These are phyloP conservation scores for Pachysandra terminalis DNA, from an alignment of 164 flowering plant species.

Conservation along the genomic window DNA sequence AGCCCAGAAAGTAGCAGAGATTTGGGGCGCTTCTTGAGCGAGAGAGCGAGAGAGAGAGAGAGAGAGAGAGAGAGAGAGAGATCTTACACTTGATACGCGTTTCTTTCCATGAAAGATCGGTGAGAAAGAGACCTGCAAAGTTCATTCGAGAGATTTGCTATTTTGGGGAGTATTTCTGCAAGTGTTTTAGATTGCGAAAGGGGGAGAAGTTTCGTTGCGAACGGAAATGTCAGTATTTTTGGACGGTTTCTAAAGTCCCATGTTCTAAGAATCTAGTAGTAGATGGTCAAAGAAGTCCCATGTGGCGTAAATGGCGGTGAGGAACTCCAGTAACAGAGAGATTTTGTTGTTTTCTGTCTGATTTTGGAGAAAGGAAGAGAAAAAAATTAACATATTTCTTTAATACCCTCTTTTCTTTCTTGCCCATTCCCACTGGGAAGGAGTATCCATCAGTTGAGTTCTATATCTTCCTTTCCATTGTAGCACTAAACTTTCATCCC, in stretches of 20 bases:
- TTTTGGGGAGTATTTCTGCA: too few species aligned
- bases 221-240: background rate
- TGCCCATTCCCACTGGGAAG: background rate
- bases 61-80: too few species aligned
- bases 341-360: constrained; percentile 7
- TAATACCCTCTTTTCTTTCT: background rate
- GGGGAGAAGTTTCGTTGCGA: background rate
- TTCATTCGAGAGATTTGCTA: too few species aligned
- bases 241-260: background rate
- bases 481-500: background rate
- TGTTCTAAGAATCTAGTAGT: background rate
- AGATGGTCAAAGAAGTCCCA: background rate
- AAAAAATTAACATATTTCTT: background rate
- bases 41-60: too few species aligned
- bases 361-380: constrained; percentile 7
- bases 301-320: background rate
- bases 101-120: too few species aligned
- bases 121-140: background rate
- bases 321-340: background rate
- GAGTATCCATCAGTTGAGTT: background rate
- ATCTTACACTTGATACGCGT: too few species aligned
- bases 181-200: background rate
- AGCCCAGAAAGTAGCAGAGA: too few species aligned
- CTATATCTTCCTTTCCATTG: too few species aligned
- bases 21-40: too few species aligned